A percentile compares a stretch with the other conserved stretches of the same genome.
These are phyloP conservation scores for Besnoitia besnoiti DNA, from an alignment of 169 alveolate genomes.

Conservation along the genomic window DNA sequence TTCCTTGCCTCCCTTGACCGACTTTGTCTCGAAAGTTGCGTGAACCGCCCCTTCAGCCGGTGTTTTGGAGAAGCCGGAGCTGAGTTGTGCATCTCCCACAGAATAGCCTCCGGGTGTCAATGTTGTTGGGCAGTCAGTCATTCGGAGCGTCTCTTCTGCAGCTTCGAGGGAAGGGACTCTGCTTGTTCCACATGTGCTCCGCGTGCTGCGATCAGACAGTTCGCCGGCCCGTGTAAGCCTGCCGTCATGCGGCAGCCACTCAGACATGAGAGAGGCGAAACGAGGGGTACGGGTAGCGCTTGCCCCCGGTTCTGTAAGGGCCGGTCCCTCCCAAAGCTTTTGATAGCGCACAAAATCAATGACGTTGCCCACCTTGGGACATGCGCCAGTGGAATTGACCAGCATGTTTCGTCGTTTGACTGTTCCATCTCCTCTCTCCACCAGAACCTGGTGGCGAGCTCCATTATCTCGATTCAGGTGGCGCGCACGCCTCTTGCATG, in stretches of 20 bases:
- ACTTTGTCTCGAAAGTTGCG: background rate
- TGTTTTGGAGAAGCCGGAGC: background rate
- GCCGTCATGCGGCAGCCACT: background rate
- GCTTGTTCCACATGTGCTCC: background rate
- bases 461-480: background rate
- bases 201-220: background rate
- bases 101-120: background rate
- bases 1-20: background rate
- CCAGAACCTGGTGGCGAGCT: too few species aligned
- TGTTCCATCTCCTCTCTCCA: too few species aligned
- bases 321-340: background rate
- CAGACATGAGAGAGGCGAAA: background rate
- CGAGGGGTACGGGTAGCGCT: background rate
- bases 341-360: background rate
- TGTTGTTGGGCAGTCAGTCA: background rate
- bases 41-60: background rate
- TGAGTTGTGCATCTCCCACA: background rate
- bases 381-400: background rate
- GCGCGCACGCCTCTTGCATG: background rate
- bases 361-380: background rate
- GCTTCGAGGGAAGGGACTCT: background rate
- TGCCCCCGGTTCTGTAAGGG: background rate
- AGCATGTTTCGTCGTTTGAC: too few species aligned
- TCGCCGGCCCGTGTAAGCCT: background rate
- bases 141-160: background rate